Base-by-base conservation (phyloP, 768 basidiomycete species). In the Kwoniella dejecticola region DNA sequence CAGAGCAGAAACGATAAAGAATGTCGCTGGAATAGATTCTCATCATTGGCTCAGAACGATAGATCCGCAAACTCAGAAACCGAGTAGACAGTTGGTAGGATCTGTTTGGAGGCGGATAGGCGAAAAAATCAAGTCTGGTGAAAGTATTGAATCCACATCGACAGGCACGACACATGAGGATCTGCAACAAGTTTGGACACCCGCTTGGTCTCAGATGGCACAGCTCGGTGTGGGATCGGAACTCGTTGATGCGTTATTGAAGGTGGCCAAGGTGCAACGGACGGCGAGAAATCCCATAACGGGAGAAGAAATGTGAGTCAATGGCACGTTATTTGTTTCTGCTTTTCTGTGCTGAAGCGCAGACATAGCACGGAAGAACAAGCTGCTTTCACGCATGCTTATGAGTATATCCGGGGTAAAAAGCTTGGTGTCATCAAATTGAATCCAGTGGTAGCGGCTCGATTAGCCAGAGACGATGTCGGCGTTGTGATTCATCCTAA, bases 371-470 rank as follows among this genome's bases (percentile, higher is more conserved):
- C 83, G 29, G 92, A 96, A 77, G 81, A 82, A 19, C 94, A 97
- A 68, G 89, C 90, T 0, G 95, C 94, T 1, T 93, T 98, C 80
- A 87, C 86, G 55, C 93, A 96, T 72, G 83, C 86, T 1, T 96
- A 96, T 75, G 94, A 97, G 78, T 95, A 93, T 75, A 76, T 88
- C n/a, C 85, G 90, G n/a, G 93, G 95, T 0, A 87, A 87, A 64
- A 95, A 92, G 75, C 83, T 96, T n/a, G 95, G 95, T 27, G 85
- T 97, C 21, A 87, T 98, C 76, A 86, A 86, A 74, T 80, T 95
- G 60, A 95, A 97, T 77, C 86, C 88, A 0, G 85, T 83, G 3
- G 88, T 98, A 4, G 81, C 87, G 2, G 86, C 89, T 13, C 84
- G 88, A 2, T 81, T 98, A 56, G 86, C 90, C 2, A 86, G 85